These are phyloP conservation scores for Neurospora sp. DNA, from an alignment of 495 filamentous ascomycete genomes.

Conservation along the genomic window DNA sequence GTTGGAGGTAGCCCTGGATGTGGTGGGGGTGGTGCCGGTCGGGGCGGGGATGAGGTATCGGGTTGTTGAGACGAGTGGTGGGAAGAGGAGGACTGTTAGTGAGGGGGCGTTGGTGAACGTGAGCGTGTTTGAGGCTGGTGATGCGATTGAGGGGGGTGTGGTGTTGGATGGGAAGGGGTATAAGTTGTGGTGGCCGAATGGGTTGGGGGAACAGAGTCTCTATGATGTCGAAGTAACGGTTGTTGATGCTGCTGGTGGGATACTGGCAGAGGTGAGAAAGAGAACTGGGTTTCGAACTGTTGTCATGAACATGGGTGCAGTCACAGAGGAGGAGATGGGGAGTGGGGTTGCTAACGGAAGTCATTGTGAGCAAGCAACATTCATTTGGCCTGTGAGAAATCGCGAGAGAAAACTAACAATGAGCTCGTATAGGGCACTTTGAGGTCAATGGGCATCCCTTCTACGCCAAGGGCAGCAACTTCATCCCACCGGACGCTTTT, in stretches of 20 bases:
- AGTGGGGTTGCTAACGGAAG: conserved; percentile 49
- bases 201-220: conserved; percentile 49
- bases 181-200: conserved; percentile 56
- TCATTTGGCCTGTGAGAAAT: neutral
- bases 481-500: conserved; percentile 58
- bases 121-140: conserved; percentile 34
- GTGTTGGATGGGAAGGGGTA: conserved; percentile 36
- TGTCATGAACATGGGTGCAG: conserved; percentile 50
- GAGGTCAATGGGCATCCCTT: conserved; percentile 60
- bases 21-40: conserved; percentile 42
- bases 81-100: conserved; percentile 34
- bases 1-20: conserved; percentile 47
- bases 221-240: conserved; percentile 49
- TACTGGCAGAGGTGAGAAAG: conserved; percentile 41
- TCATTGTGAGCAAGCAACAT: conserved; percentile 35
- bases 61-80: conserved; percentile 36
- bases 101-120: conserved; percentile 32
- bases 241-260: conserved; percentile 22
- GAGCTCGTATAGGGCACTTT: conserved; percentile 38
- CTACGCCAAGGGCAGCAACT: conserved; percentile 58
- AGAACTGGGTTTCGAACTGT: conserved; percentile 59
- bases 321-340: conserved; percentile 47
- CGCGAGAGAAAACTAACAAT: neutral
- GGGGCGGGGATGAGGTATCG: conserved; percentile 41
- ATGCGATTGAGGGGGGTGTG: conserved; percentile 42